Evolutionary conservation across 1,284 basidiomycete species (phyloP), one percentile per base, ranked within the genome.

Genomic region (Thecaphora thlaspeos): DNA sequence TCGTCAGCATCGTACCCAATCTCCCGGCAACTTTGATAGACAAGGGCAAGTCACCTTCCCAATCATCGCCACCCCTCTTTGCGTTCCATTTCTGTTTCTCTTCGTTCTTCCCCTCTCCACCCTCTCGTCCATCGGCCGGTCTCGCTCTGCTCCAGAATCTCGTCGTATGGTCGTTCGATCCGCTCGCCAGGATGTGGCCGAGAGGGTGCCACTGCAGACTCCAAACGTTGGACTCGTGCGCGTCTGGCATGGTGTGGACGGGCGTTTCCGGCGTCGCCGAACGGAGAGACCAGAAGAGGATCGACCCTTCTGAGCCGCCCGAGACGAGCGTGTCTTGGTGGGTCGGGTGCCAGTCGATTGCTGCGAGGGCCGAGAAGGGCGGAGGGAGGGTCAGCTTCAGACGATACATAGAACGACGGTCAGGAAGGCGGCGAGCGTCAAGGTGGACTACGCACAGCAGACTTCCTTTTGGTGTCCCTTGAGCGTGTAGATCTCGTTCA

Each of bases 211-310:
- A 98, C 5, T 90, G 86, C 62, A 98, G 84, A 0, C 90, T 87
- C 90, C 93, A 97, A 57, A 98, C 89, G 79, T 94, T 95, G 41
- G 89, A 90, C 80, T 98, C 94, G 82, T 98, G 95, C 17, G 95
- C 94, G 71, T 89, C 87, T 17, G 88, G 87, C 65, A 96, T 85
- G 3, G 85, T 86, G 8, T 90, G 89, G 48, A 91, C 86, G 0
- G 94, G 89, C 30, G 41, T 26, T 8, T 65, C 55, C 11, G 56
- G 48, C 8, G 23, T 50, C 3, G 61, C 40, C 0, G 54, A 36
- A 3, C 47, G 74, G 57, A 96, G 83, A 62, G 91, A 89, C 91
- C 92, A 97, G 81, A 95, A 90, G 14, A 92, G 82, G 74, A 98
- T 87, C 15, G 90, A 83, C 40, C 94, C 94, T 79, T 94, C 91